These are phyloP conservation scores for Coriaria nepalensis DNA, from an alignment of 306 rosid genomes.

Conservation along the genomic window DNA sequence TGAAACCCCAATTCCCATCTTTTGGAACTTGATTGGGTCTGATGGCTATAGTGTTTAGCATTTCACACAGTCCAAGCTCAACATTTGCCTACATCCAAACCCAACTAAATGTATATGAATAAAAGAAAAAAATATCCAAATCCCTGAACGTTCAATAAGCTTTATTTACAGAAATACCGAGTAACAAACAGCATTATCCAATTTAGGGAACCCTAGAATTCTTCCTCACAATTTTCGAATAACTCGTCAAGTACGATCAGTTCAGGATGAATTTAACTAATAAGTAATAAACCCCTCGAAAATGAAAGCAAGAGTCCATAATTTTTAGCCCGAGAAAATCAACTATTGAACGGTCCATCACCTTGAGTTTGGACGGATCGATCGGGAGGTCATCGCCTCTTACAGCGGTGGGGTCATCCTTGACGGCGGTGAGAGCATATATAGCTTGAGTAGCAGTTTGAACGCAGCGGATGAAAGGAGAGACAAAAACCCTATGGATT, in stretches of 20 bases:
- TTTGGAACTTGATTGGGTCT: conserved; percentile 35
- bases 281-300: no score
- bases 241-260: no score
- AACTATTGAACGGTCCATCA: conserved; percentile 2
- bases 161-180: no score
- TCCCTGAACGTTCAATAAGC: no score
- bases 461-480: conserved; percentile 85
- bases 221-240: no score
- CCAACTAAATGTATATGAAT: not conserved
- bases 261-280: no score
- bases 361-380: conserved; percentile 57
- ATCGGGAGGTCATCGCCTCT: conserved; percentile 20
- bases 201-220: no score
- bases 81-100: conserved; percentile 46
- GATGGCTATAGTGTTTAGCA: conserved; percentile 58
- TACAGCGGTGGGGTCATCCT: conserved; percentile 14
- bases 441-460: conserved; percentile 64
- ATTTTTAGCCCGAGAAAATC: not conserved
- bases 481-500: conserved; percentile 56
- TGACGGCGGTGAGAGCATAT: conserved; percentile 35
- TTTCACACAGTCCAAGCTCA: conserved; percentile 81
- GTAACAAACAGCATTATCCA: no score
- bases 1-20: conserved; percentile 65
- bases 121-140: not conserved
- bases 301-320: no score